Evolutionary conservation across 2,329 filamentous ascomycete genomes (phyloP).

Genomic region (Didymella glomerata): DNA sequence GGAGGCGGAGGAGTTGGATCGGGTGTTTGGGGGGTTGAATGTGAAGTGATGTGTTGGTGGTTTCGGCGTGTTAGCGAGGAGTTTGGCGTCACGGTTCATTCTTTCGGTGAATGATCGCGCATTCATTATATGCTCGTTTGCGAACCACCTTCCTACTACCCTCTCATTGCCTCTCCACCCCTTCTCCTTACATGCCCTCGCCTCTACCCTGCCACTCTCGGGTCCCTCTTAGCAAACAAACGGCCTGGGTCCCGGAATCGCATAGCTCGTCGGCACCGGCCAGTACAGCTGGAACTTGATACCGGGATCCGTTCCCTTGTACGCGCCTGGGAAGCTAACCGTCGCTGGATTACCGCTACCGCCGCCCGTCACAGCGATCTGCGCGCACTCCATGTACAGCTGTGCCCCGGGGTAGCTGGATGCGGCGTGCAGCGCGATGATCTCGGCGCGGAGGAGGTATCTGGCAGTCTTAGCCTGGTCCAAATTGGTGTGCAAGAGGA

Average conservation of each 20-base stretch:
- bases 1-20: conserved; percentile 66
- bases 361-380: conserved; percentile 43
- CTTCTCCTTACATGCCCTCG: background rate
- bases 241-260: conserved; percentile 58
- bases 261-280: conserved; percentile 52
- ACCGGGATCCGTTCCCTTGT: conserved; percentile 41
- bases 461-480: conserved; percentile 16
- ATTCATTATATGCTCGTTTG: background rate
- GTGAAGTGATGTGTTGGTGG: conserved; percentile 5
- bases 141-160: background rate
- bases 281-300: conserved; percentile 47
- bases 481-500: background rate
- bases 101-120: too few relatives aligned
- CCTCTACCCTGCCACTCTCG: background rate
- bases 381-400: conserved; percentile 53
- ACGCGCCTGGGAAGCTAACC: conserved; percentile 45
- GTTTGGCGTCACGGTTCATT: conserved; percentile 4
- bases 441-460: conserved; percentile 49
- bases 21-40: conserved; percentile 73
- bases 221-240: conserved; percentile 56
- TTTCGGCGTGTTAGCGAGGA: conserved; percentile 8
- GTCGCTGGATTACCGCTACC: conserved; percentile 37
- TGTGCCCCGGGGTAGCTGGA: conserved; percentile 57
- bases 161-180: background rate
- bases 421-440: conserved; percentile 54